Percentiles rank a stretch among this genome's conserved stretches.
Evolutionary conservation across 108 stramenopile species (phyloP).

Genomic region (Nitzschia putrida): DNA sequence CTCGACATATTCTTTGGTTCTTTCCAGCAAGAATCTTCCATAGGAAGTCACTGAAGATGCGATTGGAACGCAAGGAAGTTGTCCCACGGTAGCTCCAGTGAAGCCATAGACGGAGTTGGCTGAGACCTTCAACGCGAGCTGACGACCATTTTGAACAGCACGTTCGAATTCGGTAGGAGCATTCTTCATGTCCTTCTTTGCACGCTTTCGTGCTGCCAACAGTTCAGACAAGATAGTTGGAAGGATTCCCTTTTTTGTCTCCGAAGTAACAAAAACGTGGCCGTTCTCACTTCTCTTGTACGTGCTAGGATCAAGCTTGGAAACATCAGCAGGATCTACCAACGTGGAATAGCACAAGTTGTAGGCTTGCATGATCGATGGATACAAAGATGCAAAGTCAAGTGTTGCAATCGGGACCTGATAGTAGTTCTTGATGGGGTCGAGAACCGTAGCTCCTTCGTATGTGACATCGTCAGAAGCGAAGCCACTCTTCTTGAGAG

Average conservation of each 20-base stretch:
- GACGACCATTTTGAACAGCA: slow-evolving; percentile 98
- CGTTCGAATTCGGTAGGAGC: slow-evolving; percentile 98
- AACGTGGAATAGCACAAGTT: slow-evolving; percentile 99
- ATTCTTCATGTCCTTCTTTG: slow-evolving; percentile 99
- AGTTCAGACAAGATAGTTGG: slow-evolving; percentile 94
- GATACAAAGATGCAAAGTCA: slow-evolving; percentile 99
- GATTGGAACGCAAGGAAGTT: slow-evolving; percentile 97
- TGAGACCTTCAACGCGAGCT: slow-evolving; percentile 97
- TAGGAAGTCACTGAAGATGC: slow-evolving; percentile 96
- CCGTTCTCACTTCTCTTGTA: slow-evolving; percentile 93
- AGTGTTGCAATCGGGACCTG: slow-evolving; percentile 98
- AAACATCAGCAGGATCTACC: slow-evolving; percentile 72
- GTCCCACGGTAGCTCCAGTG: slow-evolving; percentile 98
- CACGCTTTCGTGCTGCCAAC: slow-evolving; percentile 86
- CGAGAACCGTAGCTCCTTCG: slow-evolving; percentile 98
- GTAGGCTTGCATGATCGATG: slow-evolving; percentile 99
- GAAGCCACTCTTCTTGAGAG: slow-evolving; percentile 75
- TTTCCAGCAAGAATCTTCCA: slow-evolving; percentile 91
- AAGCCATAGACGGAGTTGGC: slow-evolving; percentile 99
- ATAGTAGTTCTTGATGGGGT: slow-evolving; percentile 97
- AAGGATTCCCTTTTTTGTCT: slow-evolving; percentile 93
- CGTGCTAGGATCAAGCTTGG: slow-evolving; percentile 56
- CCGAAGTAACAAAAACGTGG: slow-evolving; percentile 89
- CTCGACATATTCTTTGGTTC: slow-evolving; percentile 94
- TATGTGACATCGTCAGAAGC: slow-evolving; percentile 79